Conservation (phyloP, 345 rosid genomes). For the Populus euphratica region DNA sequence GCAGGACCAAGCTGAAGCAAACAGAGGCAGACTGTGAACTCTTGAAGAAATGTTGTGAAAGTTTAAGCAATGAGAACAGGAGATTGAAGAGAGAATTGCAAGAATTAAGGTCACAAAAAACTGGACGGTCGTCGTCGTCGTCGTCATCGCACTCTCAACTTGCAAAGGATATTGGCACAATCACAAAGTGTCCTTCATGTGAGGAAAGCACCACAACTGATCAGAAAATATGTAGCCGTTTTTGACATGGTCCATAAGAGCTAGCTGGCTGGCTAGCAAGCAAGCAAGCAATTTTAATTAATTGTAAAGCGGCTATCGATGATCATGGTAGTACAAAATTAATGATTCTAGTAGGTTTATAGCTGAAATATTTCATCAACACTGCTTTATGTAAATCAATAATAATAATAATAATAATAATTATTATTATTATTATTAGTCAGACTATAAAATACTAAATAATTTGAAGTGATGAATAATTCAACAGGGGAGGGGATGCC, state of each 20-base stretch:
- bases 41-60: slow-evolving; percentile 43
- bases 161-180: neutral
- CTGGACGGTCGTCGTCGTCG: neutral
- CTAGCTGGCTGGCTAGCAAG: neutral
- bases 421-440: neutral
- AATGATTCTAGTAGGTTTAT: neutral
- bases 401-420: no score
- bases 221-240: neutral
- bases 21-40: slow-evolving; percentile 42
- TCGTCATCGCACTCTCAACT: neutral
- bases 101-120: slow-evolving; percentile 25
- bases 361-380: neutral
- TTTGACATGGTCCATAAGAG: neutral
- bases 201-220: neutral
- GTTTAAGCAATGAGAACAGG: slow-evolving; percentile 35
- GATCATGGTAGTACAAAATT: neutral
- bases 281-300: neutral
- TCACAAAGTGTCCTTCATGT: neutral
- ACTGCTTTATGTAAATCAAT: neutral
- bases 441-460: neutral
- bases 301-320: neutral
- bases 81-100: slow-evolving; percentile 45
- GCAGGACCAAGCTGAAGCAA: slow-evolving; percentile 55
- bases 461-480: neutral
- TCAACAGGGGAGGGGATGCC: neutral